Percentiles rank a stretch among this genome's conserved stretches.
Conservation (phyloP, 2,329 filamentous ascomycete genomes). For the Thielaviopsis musarum region DNA sequence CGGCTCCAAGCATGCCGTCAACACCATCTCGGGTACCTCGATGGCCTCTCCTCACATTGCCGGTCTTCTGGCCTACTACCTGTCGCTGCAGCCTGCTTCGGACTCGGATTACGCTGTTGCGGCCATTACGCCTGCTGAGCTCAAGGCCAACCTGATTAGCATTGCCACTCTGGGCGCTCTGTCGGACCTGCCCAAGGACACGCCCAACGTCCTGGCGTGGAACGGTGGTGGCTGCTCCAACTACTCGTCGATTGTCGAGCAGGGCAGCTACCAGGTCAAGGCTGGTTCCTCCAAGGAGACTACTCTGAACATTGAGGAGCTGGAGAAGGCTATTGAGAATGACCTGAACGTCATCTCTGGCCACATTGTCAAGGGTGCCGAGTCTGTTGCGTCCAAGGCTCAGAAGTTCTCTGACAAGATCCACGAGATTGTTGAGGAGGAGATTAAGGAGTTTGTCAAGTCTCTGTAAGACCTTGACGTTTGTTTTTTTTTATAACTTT, state of each 20-base stretch:
- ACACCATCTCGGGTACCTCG: conserved; percentile 98
- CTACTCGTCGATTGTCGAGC: conserved; percentile 65
- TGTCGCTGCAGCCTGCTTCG: conserved; percentile 80
- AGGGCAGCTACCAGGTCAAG: conserved; percentile 52
- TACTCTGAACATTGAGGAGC: conserved; percentile 33
- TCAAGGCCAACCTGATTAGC: conserved; percentile 76
- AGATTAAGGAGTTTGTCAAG: conserved; percentile 35
- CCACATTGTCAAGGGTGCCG: conserved; percentile 37
- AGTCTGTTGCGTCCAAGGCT: conserved; percentile 36
- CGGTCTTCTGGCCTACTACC: conserved; percentile 92
- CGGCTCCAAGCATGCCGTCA: conserved; percentile 85
- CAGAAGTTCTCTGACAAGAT: conserved; percentile 48
- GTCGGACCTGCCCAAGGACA: conserved; percentile 66
- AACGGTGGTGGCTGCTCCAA: conserved; percentile 93
- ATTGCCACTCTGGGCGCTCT: conserved; percentile 68
- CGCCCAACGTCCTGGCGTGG: conserved; percentile 92
- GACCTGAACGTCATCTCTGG: conserved; percentile 44
- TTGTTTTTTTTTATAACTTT: neutral
- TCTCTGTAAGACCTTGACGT: conserved; percentile 5
- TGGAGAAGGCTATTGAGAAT: conserved; percentile 42
- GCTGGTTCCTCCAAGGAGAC: conserved; percentile 21
- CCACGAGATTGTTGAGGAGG: conserved; percentile 42
- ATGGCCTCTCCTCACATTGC: conserved; percentile 97
- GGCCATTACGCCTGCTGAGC: conserved; percentile 77
- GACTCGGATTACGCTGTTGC: conserved; percentile 87